A percentile compares a stretch with the other conserved stretches of the same genome.
phyloP scores from a whole-genome alignment of 148 eudicot genomes.

The Rhododendron griersonianum region DNA sequence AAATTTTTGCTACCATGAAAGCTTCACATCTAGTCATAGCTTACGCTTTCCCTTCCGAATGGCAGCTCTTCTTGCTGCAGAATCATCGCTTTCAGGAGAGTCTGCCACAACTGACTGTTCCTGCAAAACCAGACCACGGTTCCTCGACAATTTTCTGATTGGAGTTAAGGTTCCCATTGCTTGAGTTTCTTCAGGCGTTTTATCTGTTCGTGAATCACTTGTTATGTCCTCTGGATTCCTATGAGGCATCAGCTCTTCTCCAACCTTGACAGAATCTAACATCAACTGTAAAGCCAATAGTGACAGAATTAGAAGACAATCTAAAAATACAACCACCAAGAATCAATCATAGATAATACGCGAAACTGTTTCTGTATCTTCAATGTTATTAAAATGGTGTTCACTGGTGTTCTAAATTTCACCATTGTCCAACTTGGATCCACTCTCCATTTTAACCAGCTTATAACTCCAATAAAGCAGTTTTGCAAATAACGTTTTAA shows the following conservation, averaged over 20 bases:
- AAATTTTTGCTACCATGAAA: not conserved
- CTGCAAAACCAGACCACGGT: conserved; percentile 79
- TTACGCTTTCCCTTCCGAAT: conserved; percentile 56
- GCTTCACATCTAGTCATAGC: not conserved
- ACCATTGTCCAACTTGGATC: not conserved
- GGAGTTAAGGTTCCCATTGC: conserved; percentile 49
- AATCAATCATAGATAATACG: not conserved
- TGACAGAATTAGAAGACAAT: not conserved
- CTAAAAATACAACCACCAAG: not conserved
- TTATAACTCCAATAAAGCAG: not conserved
- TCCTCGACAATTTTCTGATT: conserved; percentile 64
- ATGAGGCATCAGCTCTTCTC: conserved; percentile 90
- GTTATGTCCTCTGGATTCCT: conserved; percentile 28
- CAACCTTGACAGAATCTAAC: conserved; percentile 53
- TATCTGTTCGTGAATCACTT: conserved; percentile 14
- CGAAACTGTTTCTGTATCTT: not conserved
- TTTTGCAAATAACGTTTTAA: not conserved
- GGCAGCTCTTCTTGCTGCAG: conserved; percentile 32
- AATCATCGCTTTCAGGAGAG: conserved; percentile 54
- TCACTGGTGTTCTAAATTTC: not conserved
- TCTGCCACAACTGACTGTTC: conserved; percentile 65
- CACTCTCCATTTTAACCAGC: not conserved
- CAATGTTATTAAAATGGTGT: not conserved
- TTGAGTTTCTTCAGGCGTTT: conserved; percentile 25
- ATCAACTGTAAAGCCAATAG: conserved; percentile 50